These are phyloP conservation scores for Pezizomycotina sp. DNA, from an alignment of 2,329 filamentous ascomycete species.

Conservation along the genomic window DNA sequence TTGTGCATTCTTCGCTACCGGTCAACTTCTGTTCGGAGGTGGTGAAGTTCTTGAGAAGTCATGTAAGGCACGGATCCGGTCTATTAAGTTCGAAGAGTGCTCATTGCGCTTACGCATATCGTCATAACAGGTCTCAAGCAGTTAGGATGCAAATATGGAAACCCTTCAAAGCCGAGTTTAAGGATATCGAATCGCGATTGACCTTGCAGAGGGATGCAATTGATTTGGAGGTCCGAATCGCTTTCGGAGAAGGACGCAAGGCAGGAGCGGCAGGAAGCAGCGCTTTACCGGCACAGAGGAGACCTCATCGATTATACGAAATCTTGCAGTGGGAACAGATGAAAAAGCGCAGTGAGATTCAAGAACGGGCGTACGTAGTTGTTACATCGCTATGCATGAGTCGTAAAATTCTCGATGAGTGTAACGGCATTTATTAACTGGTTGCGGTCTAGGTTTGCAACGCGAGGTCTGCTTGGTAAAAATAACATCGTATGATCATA, in stretches of 20 bases:
- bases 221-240: slow-evolving; percentile 1
- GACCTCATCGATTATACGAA: not conserved
- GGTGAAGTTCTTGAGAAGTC: slow-evolving; percentile 8
- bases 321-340: not conserved
- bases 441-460: too few species aligned
- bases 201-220: slow-evolving; percentile 1
- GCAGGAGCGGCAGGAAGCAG: not conserved
- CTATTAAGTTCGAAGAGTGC: slow-evolving; percentile 5
- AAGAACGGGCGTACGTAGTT: too few species aligned
- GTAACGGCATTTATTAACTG: too few species aligned
- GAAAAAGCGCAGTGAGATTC: not conserved
- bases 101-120: too few species aligned
- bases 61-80: slow-evolving; percentile 2
- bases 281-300: not conserved
- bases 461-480: too few species aligned
- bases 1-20: slow-evolving; percentile 8
- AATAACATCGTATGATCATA: too few species aligned
- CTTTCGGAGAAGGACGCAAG: slow-evolving; percentile 1
- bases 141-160: slow-evolving; percentile 7
- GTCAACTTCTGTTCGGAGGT: slow-evolving; percentile 13
- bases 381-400: too few species aligned
- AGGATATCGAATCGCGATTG: slow-evolving; percentile 6
- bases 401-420: too few species aligned
- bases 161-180: slow-evolving; percentile 8
- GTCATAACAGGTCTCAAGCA: too few species aligned